These are phyloP conservation scores for Schizochytrium sp. DNA, from an alignment of 108 stramenopile genomes.

Conservation along the genomic window DNA sequence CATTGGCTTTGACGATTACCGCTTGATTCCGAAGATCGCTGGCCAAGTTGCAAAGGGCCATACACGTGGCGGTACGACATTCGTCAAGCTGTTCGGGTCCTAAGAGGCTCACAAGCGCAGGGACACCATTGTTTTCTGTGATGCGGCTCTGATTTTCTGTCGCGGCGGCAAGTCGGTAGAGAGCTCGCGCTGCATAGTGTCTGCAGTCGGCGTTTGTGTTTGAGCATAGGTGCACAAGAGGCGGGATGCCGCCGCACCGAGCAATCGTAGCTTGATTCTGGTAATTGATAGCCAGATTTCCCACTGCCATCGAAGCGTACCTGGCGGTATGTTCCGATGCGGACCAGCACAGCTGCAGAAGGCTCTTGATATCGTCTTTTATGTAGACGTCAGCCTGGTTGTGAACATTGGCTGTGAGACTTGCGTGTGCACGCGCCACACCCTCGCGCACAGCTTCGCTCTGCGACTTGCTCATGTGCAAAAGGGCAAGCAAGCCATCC, in stretches of 20 bases:
- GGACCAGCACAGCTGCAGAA: slow-evolving; percentile 32
- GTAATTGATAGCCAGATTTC: slow-evolving; percentile 48
- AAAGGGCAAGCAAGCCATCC: slow-evolving; percentile 23
- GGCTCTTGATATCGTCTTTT: slow-evolving; percentile 34
- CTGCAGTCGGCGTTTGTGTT: slow-evolving; percentile 10
- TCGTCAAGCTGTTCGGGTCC: background rate
- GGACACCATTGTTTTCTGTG: slow-evolving; percentile 31
- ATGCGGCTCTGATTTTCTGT: slow-evolving; percentile 43
- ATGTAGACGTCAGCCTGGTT: slow-evolving; percentile 54
- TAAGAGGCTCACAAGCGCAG: slow-evolving; percentile 16
- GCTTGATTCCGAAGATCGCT: slow-evolving; percentile 43
- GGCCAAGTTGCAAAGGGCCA: slow-evolving; percentile 65
- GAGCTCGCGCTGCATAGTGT: slow-evolving; percentile 31
- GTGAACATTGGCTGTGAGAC: slow-evolving; percentile 47
- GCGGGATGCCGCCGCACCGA: slow-evolving; percentile 35
- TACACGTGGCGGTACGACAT: slow-evolving; percentile 32
- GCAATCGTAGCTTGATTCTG: slow-evolving; percentile 41
- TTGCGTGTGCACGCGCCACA: slow-evolving; percentile 30
- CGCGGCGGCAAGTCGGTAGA: slow-evolving; percentile 48
- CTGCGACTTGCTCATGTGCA: slow-evolving; percentile 19
- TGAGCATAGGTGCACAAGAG: slow-evolving; percentile 30
- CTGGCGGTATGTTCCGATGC: slow-evolving; percentile 45
- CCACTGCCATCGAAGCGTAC: slow-evolving; percentile 51
- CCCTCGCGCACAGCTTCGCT: slow-evolving; percentile 15
- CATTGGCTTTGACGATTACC: slow-evolving; percentile 44